phyloP scores from a whole-genome alignment of 2,329 filamentous ascomycete species.

The Dactylellina leptospora region DNA sequence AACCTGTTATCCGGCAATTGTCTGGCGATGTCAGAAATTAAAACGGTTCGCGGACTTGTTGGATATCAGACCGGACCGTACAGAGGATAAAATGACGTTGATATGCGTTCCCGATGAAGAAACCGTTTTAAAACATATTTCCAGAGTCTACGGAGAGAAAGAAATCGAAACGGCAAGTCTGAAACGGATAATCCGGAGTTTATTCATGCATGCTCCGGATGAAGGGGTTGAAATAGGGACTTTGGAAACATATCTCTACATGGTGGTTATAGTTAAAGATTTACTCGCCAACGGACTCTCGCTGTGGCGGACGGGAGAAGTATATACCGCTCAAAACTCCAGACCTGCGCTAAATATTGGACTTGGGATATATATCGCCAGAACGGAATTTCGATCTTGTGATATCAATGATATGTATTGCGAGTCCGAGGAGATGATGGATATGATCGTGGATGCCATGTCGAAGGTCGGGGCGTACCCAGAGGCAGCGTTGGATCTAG shows the following conservation, averaged over 20 bases:
- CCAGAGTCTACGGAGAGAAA: background rate
- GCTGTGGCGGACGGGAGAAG: conserved; percentile 18
- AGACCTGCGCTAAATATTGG: background rate
- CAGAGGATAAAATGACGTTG: conserved; percentile 5
- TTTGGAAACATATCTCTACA: conserved; percentile 5
- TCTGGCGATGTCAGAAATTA: background rate
- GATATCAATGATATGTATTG: conserved; percentile 12
- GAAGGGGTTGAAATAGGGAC: background rate
- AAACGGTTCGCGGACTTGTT: background rate
- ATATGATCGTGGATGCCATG: conserved; percentile 14
- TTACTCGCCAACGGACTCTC: conserved; percentile 13
- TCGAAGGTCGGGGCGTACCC: conserved; percentile 7
- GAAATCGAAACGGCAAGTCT: conserved; percentile 1
- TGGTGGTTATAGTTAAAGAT: background rate
- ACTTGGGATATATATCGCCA: conserved; percentile 20
- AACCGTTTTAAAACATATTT: conserved; percentile 8
- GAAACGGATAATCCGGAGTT: background rate
- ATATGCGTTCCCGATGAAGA: conserved; percentile 28
- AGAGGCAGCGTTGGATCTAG: conserved; percentile 2
- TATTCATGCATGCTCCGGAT: background rate
- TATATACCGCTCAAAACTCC: too few relatives aligned
- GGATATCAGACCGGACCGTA: background rate
- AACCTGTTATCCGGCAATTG: conserved; percentile 1
- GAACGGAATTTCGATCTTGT: conserved; percentile 9
- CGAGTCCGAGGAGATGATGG: conserved; percentile 31